Base-by-base conservation (phyloP, 2,329 filamentous ascomycete genomes). In the Fusarium sp. region DNA sequence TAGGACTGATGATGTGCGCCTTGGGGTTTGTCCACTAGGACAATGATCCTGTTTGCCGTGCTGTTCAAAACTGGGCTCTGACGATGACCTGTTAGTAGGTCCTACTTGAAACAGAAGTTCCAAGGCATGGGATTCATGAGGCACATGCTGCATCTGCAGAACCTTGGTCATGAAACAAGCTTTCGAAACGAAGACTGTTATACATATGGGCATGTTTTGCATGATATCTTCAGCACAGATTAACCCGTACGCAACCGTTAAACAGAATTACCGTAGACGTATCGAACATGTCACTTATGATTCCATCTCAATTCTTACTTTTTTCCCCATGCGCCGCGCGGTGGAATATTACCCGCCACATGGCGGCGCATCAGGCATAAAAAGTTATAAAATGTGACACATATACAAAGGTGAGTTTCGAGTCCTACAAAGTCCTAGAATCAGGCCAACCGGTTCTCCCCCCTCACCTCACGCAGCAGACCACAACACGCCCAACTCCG, bases 401-500 rank as follows among this genome's bases (percentile, higher is more conserved):
- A 42, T 29, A 16, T 29, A 29, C 47, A 52, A 52, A 52, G 27
- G 22, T 20, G 33, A 36, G 47, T 63, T 56, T 57, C 47, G 27
- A 64, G 61, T 64, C 61, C 61, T 64, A 57, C 47, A 31, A 20
- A 64, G n/a, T 64, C 50, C 61, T 54, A 63, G 47, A 52, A 52
- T 52, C 42, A 38, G 58, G 14, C 27, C 25, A 45, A 62, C 27
- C 40, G 13, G 29, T 31, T 27, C 29, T 20, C 11, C 22, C 18
- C 38, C 58, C n/a, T 20, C 40, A 20, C 40, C 22, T 61, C 25
- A 27, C 42, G 42, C 42, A 50, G 45, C 45, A 36, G 42, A 59
- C 68, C 69, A 66, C 69, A 47, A 25, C 52, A 25, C 20, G n/a
- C 68, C 61, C 50, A 60, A 75, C 74, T 63, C 72, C 72, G 66